phyloP scores from a whole-genome alignment of 2,329 filamentous ascomycete genomes.

The Grosmannia penicillata region DNA sequence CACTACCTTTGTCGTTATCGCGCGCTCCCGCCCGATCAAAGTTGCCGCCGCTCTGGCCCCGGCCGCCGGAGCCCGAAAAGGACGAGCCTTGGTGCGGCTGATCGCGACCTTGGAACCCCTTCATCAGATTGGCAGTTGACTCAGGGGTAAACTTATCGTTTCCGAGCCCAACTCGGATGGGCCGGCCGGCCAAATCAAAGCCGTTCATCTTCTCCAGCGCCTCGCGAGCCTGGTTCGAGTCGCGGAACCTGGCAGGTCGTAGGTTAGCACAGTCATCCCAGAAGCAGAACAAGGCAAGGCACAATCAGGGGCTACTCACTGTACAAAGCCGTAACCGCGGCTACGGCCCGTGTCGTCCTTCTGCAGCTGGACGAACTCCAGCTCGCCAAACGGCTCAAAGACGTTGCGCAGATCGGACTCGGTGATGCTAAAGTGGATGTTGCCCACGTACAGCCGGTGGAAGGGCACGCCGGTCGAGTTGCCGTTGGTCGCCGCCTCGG shows the following conservation, averaged over 20 bases:
- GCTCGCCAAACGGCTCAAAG: conserved; percentile 93
- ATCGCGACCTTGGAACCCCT: conserved; percentile 76
- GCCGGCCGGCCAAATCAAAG: conserved; percentile 92
- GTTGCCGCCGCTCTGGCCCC: conserved; percentile 39
- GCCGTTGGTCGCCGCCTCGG: conserved; percentile 48
- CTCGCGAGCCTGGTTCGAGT: conserved; percentile 81
- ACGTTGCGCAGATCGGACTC: conserved; percentile 91
- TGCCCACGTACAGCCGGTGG: conserved; percentile 95
- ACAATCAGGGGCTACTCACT: conserved; percentile 46
- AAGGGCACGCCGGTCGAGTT: conserved; percentile 78
- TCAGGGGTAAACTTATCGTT: conserved; percentile 99
- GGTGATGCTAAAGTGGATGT: conserved; percentile 98
- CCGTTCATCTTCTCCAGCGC: conserved; percentile 99
- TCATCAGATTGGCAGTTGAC: conserved; percentile 81
- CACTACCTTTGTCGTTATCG: conserved; percentile 78
- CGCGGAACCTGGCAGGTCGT: conserved; percentile 53
- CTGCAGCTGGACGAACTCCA: conserved; percentile 94
- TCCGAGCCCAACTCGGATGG: conserved; percentile 95
- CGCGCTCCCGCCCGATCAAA: conserved; percentile 86
- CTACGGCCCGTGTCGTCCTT: conserved; percentile 87
- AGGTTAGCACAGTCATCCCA: background rate
- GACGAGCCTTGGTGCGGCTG: conserved; percentile 74
- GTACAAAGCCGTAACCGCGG: conserved; percentile 94
- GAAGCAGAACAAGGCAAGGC: conserved; percentile 56
- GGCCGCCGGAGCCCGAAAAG: conserved; percentile 80